phyloP scores from a whole-genome alignment of 116 monocot species.

The Thalassia testudinum region DNA sequence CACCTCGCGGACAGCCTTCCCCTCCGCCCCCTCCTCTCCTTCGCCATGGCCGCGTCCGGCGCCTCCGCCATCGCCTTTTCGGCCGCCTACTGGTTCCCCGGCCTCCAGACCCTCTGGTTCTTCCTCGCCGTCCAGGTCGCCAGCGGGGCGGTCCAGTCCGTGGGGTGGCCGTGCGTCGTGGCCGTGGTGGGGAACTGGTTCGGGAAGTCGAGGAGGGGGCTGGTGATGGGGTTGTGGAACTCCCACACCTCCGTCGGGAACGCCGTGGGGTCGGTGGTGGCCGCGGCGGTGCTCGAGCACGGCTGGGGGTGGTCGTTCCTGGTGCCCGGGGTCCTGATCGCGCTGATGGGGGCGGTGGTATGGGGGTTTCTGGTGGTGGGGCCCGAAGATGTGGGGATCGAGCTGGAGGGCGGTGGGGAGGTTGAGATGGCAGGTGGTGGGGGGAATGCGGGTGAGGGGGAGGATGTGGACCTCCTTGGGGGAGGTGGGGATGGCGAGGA shows the following conservation, averaged over 20 bases:
- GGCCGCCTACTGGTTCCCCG: conserved; percentile 30
- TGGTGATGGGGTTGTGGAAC: conserved; percentile 86
- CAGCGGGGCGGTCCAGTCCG: conserved; percentile 51
- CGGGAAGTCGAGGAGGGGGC: conserved; percentile 45
- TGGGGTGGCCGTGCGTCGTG: conserved; percentile 83
- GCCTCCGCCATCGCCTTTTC: conserved; percentile 32
- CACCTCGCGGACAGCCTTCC: conserved; percentile 49
- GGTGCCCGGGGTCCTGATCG: conserved; percentile 32
- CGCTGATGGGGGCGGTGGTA: conserved; percentile 26
- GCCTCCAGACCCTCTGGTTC: conserved; percentile 38
- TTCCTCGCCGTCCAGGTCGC: conserved; percentile 42
- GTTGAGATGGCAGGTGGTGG: conserved; percentile 34
- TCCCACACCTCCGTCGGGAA: conserved; percentile 80
- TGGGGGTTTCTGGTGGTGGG: conserved; percentile 34
- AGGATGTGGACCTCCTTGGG: conserved; percentile 23
- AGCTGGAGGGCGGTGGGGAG: conserved; percentile 7
- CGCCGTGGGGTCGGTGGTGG: conserved; percentile 64
- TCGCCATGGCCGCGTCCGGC: conserved; percentile 37
- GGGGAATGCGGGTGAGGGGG: conserved; percentile 17
- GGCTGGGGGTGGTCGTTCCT: conserved; percentile 96
- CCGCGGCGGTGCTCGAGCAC: conserved; percentile 52
- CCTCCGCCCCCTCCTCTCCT: conserved; percentile 40
- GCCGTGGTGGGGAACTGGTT: conserved; percentile 88
- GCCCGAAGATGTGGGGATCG: conserved; percentile 36
- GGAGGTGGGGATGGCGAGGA: neutral